Percentiles rank a stretch among this genome's conserved stretches.
Evolutionary conservation across 805 yeast genomes (phyloP).

Genomic region (Wickerhamiella spandovensis): DNA sequence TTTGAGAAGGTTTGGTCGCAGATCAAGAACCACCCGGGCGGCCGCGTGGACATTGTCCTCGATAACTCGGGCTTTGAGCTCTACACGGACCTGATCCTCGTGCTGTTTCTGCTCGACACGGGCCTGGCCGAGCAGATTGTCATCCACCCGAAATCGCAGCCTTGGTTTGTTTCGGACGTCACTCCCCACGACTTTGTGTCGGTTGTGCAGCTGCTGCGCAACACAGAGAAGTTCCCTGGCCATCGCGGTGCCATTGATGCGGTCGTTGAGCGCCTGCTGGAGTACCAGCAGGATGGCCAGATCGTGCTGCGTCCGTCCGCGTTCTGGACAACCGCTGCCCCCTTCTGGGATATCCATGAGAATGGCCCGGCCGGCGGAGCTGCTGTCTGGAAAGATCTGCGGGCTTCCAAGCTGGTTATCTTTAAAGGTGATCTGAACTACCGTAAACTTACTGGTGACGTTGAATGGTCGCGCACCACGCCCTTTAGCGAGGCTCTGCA

Average conservation of each 20-base stretch:
- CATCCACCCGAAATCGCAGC: slow-evolving; percentile 78
- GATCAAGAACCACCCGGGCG: slow-evolving; percentile 18
- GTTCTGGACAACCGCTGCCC: slow-evolving; percentile 77
- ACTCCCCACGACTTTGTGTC: slow-evolving; percentile 64
- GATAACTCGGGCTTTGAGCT: slow-evolving; percentile 95
- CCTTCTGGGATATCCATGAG: slow-evolving; percentile 57
- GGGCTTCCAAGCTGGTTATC: slow-evolving; percentile 48
- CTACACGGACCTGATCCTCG: slow-evolving; percentile 64
- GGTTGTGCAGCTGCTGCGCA: slow-evolving; percentile 43
- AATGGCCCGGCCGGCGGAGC: slow-evolving; percentile 44
- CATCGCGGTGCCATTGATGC: slow-evolving; percentile 35
- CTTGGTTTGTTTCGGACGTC: slow-evolving; percentile 98
- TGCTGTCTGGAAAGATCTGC: slow-evolving; percentile 46
- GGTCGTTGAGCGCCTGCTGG: slow-evolving; percentile 34
- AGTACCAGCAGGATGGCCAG: slow-evolving; percentile 34
- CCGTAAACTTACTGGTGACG: slow-evolving; percentile 84
- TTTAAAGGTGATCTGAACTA: slow-evolving; percentile 95
- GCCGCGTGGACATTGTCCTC: slow-evolving; percentile 66
- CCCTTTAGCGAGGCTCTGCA: slow-evolving; percentile 60
- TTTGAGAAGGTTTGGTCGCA: slow-evolving; percentile 50
- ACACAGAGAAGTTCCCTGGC: slow-evolving; percentile 36
- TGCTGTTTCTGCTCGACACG: slow-evolving; percentile 56
- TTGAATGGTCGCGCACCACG: slow-evolving; percentile 74
- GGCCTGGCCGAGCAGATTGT: slow-evolving; percentile 50
- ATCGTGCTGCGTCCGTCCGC: slow-evolving; percentile 43